Conservation (phyloP, 1,139 yeast genomes). For the Pichia sp. region DNA sequence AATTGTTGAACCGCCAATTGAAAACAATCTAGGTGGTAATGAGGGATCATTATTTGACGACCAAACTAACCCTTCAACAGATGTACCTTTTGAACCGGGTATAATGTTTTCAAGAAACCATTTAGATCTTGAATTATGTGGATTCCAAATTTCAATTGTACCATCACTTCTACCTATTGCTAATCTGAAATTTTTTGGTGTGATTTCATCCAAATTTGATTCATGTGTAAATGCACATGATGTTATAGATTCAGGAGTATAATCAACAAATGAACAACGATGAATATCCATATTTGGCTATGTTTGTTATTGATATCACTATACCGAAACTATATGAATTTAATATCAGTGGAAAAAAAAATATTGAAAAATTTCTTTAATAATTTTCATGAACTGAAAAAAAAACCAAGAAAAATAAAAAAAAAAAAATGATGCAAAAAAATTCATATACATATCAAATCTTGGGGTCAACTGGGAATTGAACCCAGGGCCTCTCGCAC, state of each 20-base stretch:
- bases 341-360: neutral
- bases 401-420: neutral
- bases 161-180: constrained; percentile 96
- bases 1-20: constrained; percentile 89
- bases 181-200: constrained; percentile 61
- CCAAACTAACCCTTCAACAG: constrained; percentile 92
- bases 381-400: neutral
- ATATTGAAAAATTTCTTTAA: neutral
- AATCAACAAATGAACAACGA: constrained; percentile 89
- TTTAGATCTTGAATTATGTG: constrained; percentile 42
- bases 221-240: constrained; percentile 72
- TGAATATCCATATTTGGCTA: constrained; percentile 59
- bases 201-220: constrained; percentile 33
- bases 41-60: constrained; percentile 35
- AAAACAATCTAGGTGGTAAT: constrained; percentile 57
- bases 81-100: constrained; percentile 73
- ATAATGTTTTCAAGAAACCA: constrained; percentile 57
- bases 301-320: neutral
- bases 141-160: constrained; percentile 94
- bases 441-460: neutral
- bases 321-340: too few relatives aligned
- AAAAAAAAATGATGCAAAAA: neutral
- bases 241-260: constrained; percentile 79
- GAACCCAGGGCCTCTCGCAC: constrained; percentile 34
- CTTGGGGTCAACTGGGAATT: constrained; percentile 30